Conservation (phyloP, 371 early-diverging fungal genomes). For the Zopfochytrium polystomum region DNA sequence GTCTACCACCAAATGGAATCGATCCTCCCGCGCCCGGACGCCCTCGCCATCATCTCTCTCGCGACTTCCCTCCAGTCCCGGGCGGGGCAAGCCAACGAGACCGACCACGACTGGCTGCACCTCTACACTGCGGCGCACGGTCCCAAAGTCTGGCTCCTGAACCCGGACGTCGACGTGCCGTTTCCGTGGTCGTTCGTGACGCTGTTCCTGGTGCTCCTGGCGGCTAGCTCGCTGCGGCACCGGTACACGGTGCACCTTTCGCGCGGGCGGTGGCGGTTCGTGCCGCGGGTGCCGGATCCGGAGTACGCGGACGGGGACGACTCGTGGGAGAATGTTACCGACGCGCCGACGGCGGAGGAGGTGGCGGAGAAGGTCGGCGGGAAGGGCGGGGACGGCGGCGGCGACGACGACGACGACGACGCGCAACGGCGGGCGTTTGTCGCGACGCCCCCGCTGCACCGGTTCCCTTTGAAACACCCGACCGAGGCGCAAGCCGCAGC, state of each 20-base stretch:
- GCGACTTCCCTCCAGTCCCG: too few species aligned
- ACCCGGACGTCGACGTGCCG: slow-evolving; percentile 10
- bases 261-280: slow-evolving; percentile 12
- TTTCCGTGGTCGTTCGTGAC: slow-evolving; percentile 19
- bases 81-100: slow-evolving; percentile 13
- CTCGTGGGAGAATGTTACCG: slow-evolving; percentile 19
- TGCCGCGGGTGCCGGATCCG: slow-evolving; percentile 22
- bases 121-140: slow-evolving; percentile 1
- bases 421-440: too few species aligned
- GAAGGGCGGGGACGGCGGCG: too few species aligned
- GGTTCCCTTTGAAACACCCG: slow-evolving; percentile 24
- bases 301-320: slow-evolving; percentile 18
- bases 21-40: too few species aligned
- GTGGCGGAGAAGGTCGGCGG: too few species aligned
- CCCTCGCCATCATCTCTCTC: too few species aligned
- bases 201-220: slow-evolving; percentile 10
- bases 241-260: slow-evolving; percentile 14
- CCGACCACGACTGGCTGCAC: slow-evolving; percentile 28
- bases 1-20: too few species aligned
- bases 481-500: slow-evolving; percentile 16
- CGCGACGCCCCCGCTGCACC: slow-evolving; percentile 4
- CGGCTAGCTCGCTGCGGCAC: slow-evolving; percentile 11
- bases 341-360: too few species aligned
- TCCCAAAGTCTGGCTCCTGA: slow-evolving; percentile 11
- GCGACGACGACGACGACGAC: too few species aligned